Base-by-base conservation (phyloP, 2,329 filamentous ascomycete genomes). In the Ceratocystis cubensis region DNA sequence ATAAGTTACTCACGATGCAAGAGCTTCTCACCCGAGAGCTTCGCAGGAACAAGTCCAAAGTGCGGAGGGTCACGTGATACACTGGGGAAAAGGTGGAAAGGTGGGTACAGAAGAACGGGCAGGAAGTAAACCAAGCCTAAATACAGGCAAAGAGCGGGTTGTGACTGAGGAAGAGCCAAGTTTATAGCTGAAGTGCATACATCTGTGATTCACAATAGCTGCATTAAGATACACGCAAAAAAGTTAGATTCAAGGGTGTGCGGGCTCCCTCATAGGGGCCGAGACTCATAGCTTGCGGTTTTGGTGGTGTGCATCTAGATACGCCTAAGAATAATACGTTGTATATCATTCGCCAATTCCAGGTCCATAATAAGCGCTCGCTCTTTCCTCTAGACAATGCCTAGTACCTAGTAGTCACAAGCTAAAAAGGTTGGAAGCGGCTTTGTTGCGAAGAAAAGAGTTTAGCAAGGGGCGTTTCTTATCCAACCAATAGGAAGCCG, bases 1-100 rank as follows among this genome's bases (percentile, higher is more conserved):
- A 25, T 30, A 15, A 41, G 37, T 41, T 41, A 4, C 44, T 63
- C 61, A 50, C 61, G 61, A 63, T 63, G 28, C 56, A 10, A 28
- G 50, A 64, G 63, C 63, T 50, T 50, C 37, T 15, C 45, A 30
- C 25, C n/a, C 20, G 37, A n/a, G 56, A 46, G 50, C 41, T 45
- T 65, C 30, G 41, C 30, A 45, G 20, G 45, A 64, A 13, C 28
- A 56, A 20, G 37, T 15, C 22, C 44, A 48, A 61, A 61, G 22
- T 65, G 48, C 57, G 44, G 56, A 33, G 28, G 15, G 33, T 65
- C 64, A 65, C 64, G 64, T 65, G 64, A 65, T 53, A 22, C 37
- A 13, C 44, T 17, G 44, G 61, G 61, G 44, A 48, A 62, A 48
- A 41, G 44, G 28, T 33, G 53, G 53, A 22, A 30, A 30, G 56